These are phyloP conservation scores for Laguncularia racemosa DNA, from an alignment of 345 rosid species.

Conservation along the genomic window DNA sequence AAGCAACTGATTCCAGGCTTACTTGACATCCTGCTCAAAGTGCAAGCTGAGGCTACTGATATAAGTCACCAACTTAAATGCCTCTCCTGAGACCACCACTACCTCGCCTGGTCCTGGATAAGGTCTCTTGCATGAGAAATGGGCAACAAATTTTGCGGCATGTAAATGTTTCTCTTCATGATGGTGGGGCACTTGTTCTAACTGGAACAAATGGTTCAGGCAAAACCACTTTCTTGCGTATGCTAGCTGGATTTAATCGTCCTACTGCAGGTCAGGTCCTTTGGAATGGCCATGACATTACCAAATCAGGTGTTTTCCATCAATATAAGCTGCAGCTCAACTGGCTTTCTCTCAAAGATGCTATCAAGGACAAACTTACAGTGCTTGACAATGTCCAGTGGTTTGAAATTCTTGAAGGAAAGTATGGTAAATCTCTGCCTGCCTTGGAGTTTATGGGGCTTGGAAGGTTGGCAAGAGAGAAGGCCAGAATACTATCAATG, in stretches of 20 bases:
- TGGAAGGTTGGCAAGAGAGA: constrained; percentile 67
- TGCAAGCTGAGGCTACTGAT: too few relatives aligned
- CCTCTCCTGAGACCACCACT: constrained; percentile 48
- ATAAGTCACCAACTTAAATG: constrained; percentile 28
- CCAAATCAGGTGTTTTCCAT: constrained; percentile 67
- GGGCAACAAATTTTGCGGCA: constrained; percentile 74
- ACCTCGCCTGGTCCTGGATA: constrained; percentile 71
- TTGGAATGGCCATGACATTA: constrained; percentile 86
- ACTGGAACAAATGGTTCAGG: constrained; percentile 79
- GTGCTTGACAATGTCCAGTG: constrained; percentile 80
- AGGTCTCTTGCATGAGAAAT: constrained; percentile 95
- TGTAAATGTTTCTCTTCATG: constrained; percentile 65
- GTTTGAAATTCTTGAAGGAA: constrained; percentile 79
- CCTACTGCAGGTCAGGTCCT: constrained; percentile 89
- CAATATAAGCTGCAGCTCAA: constrained; percentile 92
- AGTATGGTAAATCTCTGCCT: constrained; percentile 62
- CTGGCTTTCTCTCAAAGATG: constrained; percentile 85
- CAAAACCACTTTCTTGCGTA: constrained; percentile 73
- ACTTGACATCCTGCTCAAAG: too few relatives aligned
- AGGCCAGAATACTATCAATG: constrained; percentile 81
- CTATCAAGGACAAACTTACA: constrained; percentile 54
- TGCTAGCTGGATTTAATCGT: constrained; percentile 78
- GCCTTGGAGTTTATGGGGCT: constrained; percentile 89
- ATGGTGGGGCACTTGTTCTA: constrained; percentile 79
- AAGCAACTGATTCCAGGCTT: too few relatives aligned